phyloP scores from a whole-genome alignment of 345 rosid species.

The Dipteronia sinensis region DNA sequence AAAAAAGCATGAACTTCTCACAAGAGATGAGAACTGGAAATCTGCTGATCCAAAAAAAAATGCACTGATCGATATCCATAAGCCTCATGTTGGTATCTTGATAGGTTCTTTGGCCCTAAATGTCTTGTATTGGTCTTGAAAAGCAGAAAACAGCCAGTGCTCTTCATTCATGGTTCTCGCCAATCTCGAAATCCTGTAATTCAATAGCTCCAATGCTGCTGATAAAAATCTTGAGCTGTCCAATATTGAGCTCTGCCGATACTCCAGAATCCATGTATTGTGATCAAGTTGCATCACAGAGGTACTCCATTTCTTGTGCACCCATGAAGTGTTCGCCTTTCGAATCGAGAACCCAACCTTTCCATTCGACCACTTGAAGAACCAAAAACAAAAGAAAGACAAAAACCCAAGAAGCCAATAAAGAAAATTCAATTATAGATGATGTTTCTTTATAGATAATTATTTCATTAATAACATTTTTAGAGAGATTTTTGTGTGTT shows the following conservation, averaged over 20 bases:
- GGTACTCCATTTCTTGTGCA: constrained; percentile 50
- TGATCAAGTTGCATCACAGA: constrained; percentile 72
- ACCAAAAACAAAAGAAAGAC: background rate
- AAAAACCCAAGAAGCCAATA: background rate
- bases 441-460: background rate
- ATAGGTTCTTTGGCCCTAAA: constrained; percentile 13
- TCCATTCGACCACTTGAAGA: constrained; percentile 71
- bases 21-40: constrained; percentile 39
- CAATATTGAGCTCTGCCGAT: constrained; percentile 45
- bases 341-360: constrained; percentile 42
- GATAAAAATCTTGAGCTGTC: constrained; percentile 53
- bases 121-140: constrained; percentile 16
- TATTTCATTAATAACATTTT: background rate
- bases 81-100: constrained; percentile 45
- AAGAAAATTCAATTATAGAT: background rate
- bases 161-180: constrained; percentile 30
- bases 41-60: background rate
- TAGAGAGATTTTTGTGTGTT: background rate
- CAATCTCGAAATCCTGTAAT: constrained; percentile 25
- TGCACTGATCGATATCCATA: background rate
- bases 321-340: constrained; percentile 60
- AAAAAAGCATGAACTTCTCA: constrained; percentile 27
- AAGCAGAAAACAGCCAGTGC: constrained; percentile 31
- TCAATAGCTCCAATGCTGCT: constrained; percentile 47
- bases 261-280: constrained; percentile 80